These are phyloP conservation scores for Aspergillus sojae DNA, from an alignment of 2,329 filamentous ascomycete species.

Conservation along the genomic window DNA sequence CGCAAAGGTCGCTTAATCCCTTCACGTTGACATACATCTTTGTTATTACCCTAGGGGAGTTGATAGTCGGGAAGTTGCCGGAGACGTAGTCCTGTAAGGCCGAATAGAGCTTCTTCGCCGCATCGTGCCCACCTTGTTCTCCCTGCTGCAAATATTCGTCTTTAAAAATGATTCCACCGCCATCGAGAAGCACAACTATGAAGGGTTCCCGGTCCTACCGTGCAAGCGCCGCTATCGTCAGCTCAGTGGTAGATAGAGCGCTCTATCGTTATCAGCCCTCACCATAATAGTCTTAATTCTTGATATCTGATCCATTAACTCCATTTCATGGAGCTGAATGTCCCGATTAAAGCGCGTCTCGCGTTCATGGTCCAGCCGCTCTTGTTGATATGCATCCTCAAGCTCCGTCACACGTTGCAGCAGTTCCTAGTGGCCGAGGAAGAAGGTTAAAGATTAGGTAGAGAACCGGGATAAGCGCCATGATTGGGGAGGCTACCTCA, in stretches of 20 bases:
- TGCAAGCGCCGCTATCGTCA: constrained; percentile 18
- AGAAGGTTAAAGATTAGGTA: constrained; percentile 6
- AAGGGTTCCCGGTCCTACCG: constrained; percentile 56
- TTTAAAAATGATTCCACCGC: constrained; percentile 58
- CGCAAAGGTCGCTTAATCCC: constrained; percentile 52
- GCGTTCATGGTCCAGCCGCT: constrained; percentile 51
- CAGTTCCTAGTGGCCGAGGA: constrained; percentile 43
- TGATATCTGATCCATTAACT: constrained; percentile 51
- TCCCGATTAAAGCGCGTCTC: constrained; percentile 52
- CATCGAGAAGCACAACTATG: constrained; percentile 58
- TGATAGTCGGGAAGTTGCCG: constrained; percentile 44
- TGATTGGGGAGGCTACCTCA: constrained; percentile 38
- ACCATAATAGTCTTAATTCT: constrained; percentile 51
- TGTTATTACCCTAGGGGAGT: constrained; percentile 52
- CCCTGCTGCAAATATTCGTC: constrained; percentile 54
- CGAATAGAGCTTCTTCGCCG: constrained; percentile 53
- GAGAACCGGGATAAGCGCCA: constrained; percentile 3
- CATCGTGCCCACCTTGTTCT: constrained; percentile 55
- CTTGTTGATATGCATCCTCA: constrained; percentile 46
- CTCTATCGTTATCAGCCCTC: constrained; percentile 8
- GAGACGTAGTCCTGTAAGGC: constrained; percentile 49
- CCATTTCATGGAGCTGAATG: constrained; percentile 50
- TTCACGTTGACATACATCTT: constrained; percentile 59
- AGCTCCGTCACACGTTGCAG: constrained; percentile 48
- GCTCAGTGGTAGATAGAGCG: neutral